Evolutionary conservation across 2,329 filamentous ascomycete species (phyloP), one percentile per base, ranked within the genome.

Genomic region (Colletotrichum noveboracense): DNA sequence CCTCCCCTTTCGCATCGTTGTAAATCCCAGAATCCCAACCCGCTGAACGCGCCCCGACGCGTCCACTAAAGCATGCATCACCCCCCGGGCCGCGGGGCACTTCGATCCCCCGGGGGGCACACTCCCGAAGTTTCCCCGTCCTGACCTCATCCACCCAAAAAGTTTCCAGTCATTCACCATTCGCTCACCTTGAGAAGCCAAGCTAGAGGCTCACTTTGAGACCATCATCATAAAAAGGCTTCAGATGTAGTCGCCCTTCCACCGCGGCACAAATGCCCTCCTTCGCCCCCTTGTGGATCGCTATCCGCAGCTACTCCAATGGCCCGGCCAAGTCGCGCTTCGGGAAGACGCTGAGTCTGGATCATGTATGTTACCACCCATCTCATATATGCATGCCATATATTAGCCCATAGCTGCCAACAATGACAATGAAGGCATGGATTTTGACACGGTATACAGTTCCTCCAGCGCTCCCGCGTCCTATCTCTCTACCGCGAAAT

Each of bases 401-500:
- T 24, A 24, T 24, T 24, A 24, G 24, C 24, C 24, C 24, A 24
- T 24, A 24, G 24, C 24, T 24, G 24, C 24, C 24, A 24, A 24
- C 24, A 24, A 24, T 24, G 24, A 24, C 24, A 24, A 24, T 24
- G 24, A 24, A 24, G 24, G 24, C 24, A 6, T 32, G 21, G 7
- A 58, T 58, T 58, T 13, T 56, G n/a, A 67, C 65, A 2, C 1
- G 26, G 3, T 56, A 6, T 12, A 1, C 71, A 93, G 91, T 93
- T 93, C 74, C 85, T 93, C 66, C 90, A 92, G 79, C 85, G 92
- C 43, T 81, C 85, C 9, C 88, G 88, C 73, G 90, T 87, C 7
- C 80, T 93, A 26, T 85, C 90, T 0, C 85, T 93, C 60, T 93
- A 93, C 82, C 87, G 92, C 43, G 86, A 84, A 21, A 89, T 93